Base-by-base conservation (phyloP, 176 grass and related monocot genomes). In the Aegilops umbellulata region DNA sequence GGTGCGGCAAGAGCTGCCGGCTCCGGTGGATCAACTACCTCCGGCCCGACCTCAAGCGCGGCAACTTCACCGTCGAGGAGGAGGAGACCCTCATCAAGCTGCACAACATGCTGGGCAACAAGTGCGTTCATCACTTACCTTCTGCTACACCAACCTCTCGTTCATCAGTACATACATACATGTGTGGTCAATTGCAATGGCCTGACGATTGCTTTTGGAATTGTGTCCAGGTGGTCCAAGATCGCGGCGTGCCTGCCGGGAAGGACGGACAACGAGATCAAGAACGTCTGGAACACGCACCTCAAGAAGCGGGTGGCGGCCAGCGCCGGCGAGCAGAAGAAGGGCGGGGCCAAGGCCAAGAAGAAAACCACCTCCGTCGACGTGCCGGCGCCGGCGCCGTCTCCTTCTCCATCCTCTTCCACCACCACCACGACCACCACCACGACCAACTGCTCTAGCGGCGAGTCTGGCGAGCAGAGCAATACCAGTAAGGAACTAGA, bases 231-330 rank as follows among this genome's bases (percentile, higher is more conserved):
- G 87, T 98, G 96, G 96, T 98, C 96, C 1, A 94, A 90, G 78
- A 98, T 98, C 20, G 93, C 96, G n/a, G 81, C 93, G 80, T 82
- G 81, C 84, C 80, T 98, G 73, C 90, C 93, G 3, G 96, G 96
- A 8, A 87, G 96, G 82, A 98, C 96, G n/a, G 96, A 98, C 85
- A 98, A 98, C 64, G 96, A 98, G 91, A 98, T 98, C 87, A 98
- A 98, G 88, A 98, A 98, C 87, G 93, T 95, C 10, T 98, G 96
- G 96, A 94, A 98, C 93, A 95, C 96, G 20, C 90, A 98, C 86
- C 19, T 98, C 26, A 98, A 94, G 88, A 98, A 98, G 86, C 90
- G 83, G 42, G 76, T 92, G 57, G 61, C 71, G 38, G 72, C 82
- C 12, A 69, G 44, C 65, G 15, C 20, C 15, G 84, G 55, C 22